phyloP scores from a whole-genome alignment of 73 alveolate genomes.

The Tetrahymena borealis region DNA sequence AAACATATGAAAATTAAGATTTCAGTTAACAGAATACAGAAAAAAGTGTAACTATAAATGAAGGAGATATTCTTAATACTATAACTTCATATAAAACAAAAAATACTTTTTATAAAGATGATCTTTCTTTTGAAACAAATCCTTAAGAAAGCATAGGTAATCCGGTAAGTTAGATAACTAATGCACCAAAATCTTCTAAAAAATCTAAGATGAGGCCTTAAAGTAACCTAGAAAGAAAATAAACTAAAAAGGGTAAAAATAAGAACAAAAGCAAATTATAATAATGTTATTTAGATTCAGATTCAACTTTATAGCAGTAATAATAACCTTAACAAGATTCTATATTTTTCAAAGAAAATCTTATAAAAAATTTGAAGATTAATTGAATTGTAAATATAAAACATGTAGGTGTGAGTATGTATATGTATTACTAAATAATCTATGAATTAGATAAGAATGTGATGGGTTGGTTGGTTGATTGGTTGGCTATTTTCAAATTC shows the following conservation, averaged over 20 bases:
- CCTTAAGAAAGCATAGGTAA: background rate
- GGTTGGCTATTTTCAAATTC: too few species aligned
- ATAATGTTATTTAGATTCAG: background rate
- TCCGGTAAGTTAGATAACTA: background rate
- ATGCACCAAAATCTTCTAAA: background rate
- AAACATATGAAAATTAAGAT: background rate
- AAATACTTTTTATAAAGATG: background rate
- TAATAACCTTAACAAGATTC: background rate
- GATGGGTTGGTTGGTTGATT: too few species aligned
- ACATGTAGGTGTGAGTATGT: too few species aligned
- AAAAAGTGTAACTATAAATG: background rate
- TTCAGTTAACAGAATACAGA: background rate
- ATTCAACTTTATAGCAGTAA: background rate
- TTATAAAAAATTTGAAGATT: background rate
- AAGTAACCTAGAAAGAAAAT: background rate
- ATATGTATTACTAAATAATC: too few species aligned
- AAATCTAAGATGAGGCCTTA: background rate
- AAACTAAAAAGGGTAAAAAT: background rate
- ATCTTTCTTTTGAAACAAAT: background rate
- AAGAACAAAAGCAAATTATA: background rate
- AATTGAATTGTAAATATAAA: background rate
- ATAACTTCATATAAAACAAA: background rate
- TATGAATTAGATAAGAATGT: too few species aligned
- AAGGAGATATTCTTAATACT: background rate
- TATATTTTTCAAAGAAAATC: background rate